These are phyloP conservation scores for Aquilaria agallochum DNA, from an alignment of 441 rosid species.

Conservation along the genomic window DNA sequence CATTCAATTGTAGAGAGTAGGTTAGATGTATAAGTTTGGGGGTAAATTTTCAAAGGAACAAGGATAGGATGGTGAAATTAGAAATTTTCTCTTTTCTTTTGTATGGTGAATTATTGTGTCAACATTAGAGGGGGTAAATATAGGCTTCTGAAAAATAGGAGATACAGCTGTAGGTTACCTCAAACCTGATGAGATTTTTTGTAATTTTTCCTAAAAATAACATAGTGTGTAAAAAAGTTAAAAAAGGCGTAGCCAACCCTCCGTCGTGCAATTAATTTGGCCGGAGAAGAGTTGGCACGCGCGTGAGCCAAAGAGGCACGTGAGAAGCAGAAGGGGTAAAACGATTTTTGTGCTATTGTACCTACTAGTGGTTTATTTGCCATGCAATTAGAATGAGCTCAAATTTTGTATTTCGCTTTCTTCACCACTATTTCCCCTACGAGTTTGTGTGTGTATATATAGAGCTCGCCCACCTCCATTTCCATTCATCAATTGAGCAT, in stretches of 20 bases:
- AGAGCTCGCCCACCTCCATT: background rate
- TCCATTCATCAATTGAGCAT: background rate
- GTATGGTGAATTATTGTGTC: no score
- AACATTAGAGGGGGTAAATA: no score
- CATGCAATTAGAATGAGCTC: conserved; percentile 57
- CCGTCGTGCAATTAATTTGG: background rate
- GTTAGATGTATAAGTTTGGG: no score
- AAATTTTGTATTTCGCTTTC: conserved; percentile 26
- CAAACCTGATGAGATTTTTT: no score
- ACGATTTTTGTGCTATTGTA: conserved; percentile 50
- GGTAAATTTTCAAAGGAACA: no score
- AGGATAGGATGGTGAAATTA: no score
- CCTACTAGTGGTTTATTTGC: conserved; percentile 65
- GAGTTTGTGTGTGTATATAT: conserved; percentile 9
- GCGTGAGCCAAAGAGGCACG: conserved; percentile 27
- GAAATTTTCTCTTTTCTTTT: no score
- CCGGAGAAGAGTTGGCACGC: conserved; percentile 13
- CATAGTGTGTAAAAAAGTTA: background rate
- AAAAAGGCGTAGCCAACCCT: background rate
- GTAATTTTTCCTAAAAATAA: no score
- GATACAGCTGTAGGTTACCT: no score
- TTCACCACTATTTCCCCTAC: conserved; percentile 3
- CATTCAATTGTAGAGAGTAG: no score
- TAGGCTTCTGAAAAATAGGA: no score
- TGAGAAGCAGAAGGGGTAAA: conserved; percentile 19